Evolutionary conservation across 2,329 filamentous ascomycete species (phyloP).

Genomic region (Talaromyces funiculosus): DNA sequence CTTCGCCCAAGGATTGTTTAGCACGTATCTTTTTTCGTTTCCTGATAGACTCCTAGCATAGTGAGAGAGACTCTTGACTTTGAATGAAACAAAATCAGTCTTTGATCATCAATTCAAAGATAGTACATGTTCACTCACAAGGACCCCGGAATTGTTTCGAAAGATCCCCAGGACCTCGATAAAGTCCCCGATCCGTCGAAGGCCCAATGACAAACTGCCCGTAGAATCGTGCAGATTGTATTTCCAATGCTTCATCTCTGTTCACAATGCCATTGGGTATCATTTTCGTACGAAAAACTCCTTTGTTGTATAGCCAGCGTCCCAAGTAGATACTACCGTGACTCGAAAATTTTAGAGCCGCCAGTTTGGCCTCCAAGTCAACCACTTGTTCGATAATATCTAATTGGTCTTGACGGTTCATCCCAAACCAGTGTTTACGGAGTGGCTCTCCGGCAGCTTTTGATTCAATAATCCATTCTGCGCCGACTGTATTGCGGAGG

Average conservation of each 20-base stretch:
- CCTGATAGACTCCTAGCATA: conserved; percentile 3
- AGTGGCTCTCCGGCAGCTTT: conserved; percentile 26
- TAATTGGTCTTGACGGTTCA: conserved; percentile 13
- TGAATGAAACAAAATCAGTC: neutral
- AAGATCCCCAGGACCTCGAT: neutral
- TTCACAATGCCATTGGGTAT: neutral
- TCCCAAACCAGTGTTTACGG: conserved; percentile 26
- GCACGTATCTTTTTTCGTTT: conserved; percentile 4
- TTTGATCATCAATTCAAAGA: neutral
- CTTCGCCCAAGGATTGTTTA: neutral
- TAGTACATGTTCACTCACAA: conserved; percentile 1
- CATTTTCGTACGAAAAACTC: neutral
- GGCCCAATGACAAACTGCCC: conserved; percentile 5
- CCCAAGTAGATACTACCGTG: conserved; percentile 22
- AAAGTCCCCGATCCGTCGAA: conserved; percentile 7
- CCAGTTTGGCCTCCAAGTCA: conserved; percentile 20
- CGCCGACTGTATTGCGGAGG: conserved; percentile 31
- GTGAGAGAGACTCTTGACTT: conserved; percentile 2
- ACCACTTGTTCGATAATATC: conserved; percentile 18
- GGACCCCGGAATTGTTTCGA: conserved; percentile 11
- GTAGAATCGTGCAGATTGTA: neutral
- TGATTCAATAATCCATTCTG: conserved; percentile 40
- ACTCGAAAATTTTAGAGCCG: conserved; percentile 17
- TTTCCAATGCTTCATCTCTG: neutral
- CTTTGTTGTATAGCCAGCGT: neutral